A percentile compares a stretch with the other conserved stretches of the same genome.
phyloP scores from a whole-genome alignment of 371 early-diverging fungal species.

The Rhizopus stolonifer region DNA sequence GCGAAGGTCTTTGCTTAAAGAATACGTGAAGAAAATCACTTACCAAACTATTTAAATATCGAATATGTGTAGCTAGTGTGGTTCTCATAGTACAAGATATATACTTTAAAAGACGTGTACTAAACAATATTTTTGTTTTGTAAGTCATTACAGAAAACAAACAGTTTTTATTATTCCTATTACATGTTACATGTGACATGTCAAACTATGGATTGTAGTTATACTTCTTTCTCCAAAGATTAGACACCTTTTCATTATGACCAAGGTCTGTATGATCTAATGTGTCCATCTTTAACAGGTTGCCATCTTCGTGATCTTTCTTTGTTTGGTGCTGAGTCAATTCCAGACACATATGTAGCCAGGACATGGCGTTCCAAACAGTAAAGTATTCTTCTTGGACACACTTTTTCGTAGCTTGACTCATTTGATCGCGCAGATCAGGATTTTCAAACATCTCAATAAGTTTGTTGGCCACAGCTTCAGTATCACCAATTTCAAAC shows the following conservation, averaged over 20 bases:
- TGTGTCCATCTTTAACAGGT: neutral
- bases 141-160: no score
- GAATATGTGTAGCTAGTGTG: no score
- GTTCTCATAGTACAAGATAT: no score
- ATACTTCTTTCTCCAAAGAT: slow-evolving; percentile 39
- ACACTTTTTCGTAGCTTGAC: slow-evolving; percentile 38
- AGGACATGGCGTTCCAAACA: slow-evolving; percentile 63
- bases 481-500: slow-evolving; percentile 61
- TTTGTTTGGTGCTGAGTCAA: slow-evolving; percentile 49
- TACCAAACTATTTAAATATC: no score
- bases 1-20: no score
- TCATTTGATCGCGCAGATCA: slow-evolving; percentile 42
- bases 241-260: slow-evolving; percentile 30
- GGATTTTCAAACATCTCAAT: slow-evolving; percentile 52
- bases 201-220: no score
- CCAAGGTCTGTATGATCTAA: slow-evolving; percentile 31
- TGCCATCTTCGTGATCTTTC: slow-evolving; percentile 5
- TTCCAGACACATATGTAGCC: slow-evolving; percentile 67
- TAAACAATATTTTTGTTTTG: no score
- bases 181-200: no score
- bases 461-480: slow-evolving; percentile 59
- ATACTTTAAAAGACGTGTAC: no score
- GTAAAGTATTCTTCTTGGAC: slow-evolving; percentile 73
- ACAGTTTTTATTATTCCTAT: no score
- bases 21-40: no score